Evolutionary conservation across 23 red algal genomes (phyloP), one percentile per base, ranked within the genome.

Genomic region (Gracilaria caudata): DNA sequence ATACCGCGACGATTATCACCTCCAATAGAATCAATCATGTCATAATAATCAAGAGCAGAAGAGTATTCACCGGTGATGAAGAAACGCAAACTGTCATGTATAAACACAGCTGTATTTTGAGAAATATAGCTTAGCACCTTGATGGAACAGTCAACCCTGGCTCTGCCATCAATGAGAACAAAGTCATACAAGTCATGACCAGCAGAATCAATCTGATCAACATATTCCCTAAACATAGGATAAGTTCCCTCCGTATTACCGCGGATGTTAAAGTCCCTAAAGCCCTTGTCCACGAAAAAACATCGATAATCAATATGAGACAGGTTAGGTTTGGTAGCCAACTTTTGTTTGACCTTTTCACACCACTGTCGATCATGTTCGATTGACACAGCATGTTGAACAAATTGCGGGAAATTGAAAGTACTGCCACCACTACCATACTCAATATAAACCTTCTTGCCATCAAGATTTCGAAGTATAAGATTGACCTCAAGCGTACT

Each of bases 91-190:
- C 51, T 55, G 32, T 92, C 88, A 70, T 92, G 88, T 32, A 92
- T 46, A 28, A 92, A 70, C 17, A 92, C 59, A 12, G 63, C 17
- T 20, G 63, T 82, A 24, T 41, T 47, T 28, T 49, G 46, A 25
- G 76, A 83, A 41, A 92, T 72, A 19, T 83, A 92, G 51, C 64
- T 70, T 16, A 92, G 78, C 11, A 76, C 78, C 59, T 71, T 45
- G 64, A 92, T 55, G n/a, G 88, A 73, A 44, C 55, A 65, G 33
- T 68, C 78, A 23, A 92, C 77, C 33, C 88, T 33, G 0, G 88
- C 88, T 36, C 88, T 34, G 33, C 88, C 88, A 21, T 92, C 88
- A 28, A 83, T 65, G 1, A 92, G 88, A 51, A 92, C 78, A 75
- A 92, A 40, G 66, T 92, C 88, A 51, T 61, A 92, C 28, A 65